A percentile compares a stretch with the other conserved stretches of the same genome.
phyloP scores from a whole-genome alignment of 805 yeast genomes.

The Blastobotrys americana region DNA sequence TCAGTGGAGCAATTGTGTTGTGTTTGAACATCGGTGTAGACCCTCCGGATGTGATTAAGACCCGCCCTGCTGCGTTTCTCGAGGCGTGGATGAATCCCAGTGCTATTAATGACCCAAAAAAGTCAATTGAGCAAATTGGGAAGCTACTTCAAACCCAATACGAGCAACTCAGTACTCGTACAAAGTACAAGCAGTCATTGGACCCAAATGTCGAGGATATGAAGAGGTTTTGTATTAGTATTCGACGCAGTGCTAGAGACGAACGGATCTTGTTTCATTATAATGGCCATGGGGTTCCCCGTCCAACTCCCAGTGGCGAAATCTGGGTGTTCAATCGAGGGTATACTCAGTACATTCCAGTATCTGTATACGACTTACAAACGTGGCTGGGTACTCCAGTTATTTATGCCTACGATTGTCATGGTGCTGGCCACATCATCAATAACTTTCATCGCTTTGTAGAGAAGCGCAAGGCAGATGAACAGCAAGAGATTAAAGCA shows the following conservation, averaged over 20 bases:
- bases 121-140: conserved; percentile 87
- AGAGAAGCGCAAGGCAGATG: conserved; percentile 82
- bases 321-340: conserved; percentile 98
- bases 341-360: conserved; percentile 95
- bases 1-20: conserved; percentile 83
- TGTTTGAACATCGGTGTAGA: conserved; percentile 93
- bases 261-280: conserved; percentile 91
- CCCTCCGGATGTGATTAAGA: conserved; percentile 91
- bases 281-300: conserved; percentile 98
- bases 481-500: conserved; percentile 24
- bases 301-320: conserved; percentile 93
- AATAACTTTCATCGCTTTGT: conserved; percentile 84
- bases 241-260: conserved; percentile 85
- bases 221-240: conserved; percentile 80
- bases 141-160: conserved; percentile 81
- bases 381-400: conserved; percentile 98
- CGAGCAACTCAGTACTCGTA: conserved; percentile 78
- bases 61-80: conserved; percentile 83
- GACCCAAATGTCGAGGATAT: conserved; percentile 96
- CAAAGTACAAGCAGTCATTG: conserved; percentile 81
- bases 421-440: conserved; percentile 88
- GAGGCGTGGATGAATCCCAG: conserved; percentile 86
- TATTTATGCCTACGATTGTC: conserved; percentile 89
- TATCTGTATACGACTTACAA: conserved; percentile 87
- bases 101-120: conserved; percentile 71